Evolutionary conservation across 768 basidiomycete genomes (phyloP).

Genomic region (Atractiella rhizophila): DNA sequence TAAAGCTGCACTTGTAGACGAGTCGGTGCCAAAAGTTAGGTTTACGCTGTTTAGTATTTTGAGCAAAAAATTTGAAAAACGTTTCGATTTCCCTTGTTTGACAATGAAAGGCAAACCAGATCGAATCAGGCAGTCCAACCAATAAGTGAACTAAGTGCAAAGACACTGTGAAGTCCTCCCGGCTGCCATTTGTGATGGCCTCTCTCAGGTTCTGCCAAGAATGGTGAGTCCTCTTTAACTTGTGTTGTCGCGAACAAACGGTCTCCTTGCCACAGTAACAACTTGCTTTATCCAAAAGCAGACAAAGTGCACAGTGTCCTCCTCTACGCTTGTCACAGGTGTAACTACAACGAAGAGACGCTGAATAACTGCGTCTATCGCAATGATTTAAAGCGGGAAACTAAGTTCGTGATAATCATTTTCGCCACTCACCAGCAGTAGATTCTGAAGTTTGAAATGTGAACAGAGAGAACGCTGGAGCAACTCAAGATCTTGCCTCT

Average conservation of each 20-base stretch:
- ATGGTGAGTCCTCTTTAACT: neutral
- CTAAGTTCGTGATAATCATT: conserved; percentile 51
- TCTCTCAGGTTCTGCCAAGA: neutral
- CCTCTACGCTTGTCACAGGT: conserved; percentile 79
- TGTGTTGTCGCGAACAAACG: conserved; percentile 11
- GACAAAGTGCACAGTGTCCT: conserved; percentile 61
- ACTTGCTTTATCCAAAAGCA: conserved; percentile 30
- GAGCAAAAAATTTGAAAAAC: too few species aligned
- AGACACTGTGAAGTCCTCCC: too few species aligned
- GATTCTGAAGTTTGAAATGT: neutral
- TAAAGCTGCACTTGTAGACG: neutral
- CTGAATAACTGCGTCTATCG: conserved; percentile 75
- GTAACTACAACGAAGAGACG: conserved; percentile 55
- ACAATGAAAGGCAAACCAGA: neutral
- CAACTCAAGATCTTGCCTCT: conserved; percentile 59
- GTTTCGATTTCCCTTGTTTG: too few species aligned
- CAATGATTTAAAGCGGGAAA: conserved; percentile 77
- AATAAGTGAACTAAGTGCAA: too few species aligned
- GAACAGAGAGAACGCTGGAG: conserved; percentile 67
- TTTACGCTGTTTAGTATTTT: too few species aligned
- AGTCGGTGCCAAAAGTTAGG: too few species aligned
- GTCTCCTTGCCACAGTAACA: neutral
- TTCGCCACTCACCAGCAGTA: neutral
- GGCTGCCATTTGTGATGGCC: too few species aligned
- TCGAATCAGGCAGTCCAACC: neutral